Conservation (phyloP, 257 asterid genomes). For the Avicennia marina region DNA sequence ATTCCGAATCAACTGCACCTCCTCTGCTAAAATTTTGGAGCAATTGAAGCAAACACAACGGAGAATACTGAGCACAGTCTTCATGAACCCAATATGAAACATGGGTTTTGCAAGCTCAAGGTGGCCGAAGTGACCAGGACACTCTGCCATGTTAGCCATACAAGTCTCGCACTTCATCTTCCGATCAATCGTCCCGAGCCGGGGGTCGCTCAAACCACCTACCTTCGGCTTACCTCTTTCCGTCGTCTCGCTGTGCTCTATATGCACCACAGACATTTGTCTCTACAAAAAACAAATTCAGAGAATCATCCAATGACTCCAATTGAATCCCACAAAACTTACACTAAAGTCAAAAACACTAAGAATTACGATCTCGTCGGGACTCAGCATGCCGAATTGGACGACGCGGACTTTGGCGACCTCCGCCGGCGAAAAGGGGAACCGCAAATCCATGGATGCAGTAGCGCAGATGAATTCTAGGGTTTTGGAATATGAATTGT, state of each 20-base stretch:
- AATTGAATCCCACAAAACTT: no score
- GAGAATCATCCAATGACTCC: neutral
- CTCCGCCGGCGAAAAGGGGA: constrained; percentile 95
- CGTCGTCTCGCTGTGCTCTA: constrained; percentile 94
- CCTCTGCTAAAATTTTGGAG: constrained; percentile 89
- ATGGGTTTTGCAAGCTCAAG: constrained; percentile 98
- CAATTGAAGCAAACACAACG: constrained; percentile 96
- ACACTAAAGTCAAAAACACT: neutral
- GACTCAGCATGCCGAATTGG: constrained; percentile 92
- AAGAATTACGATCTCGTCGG: constrained; percentile 79
- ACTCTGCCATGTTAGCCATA: constrained; percentile 98
- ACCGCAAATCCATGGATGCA: constrained; percentile 68
- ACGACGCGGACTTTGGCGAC: constrained; percentile 81
- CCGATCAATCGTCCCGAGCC: constrained; percentile 91
- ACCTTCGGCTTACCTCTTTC: constrained; percentile 96
- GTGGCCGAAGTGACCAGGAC: constrained; percentile 98
- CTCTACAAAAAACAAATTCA: constrained; percentile 46
- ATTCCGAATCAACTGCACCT: constrained; percentile 42
- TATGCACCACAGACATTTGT: constrained; percentile 97
- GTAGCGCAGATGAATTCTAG: constrained; percentile 25
- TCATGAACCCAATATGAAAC: constrained; percentile 95
- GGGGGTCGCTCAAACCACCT: constrained; percentile 85
- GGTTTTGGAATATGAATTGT: constrained; percentile 15
- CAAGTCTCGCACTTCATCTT: constrained; percentile 97
- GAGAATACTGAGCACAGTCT: constrained; percentile 79